Evolutionary conservation across 495 filamentous ascomycete genomes (phyloP).

Genomic region (Talaromyces proteolyticus): DNA sequence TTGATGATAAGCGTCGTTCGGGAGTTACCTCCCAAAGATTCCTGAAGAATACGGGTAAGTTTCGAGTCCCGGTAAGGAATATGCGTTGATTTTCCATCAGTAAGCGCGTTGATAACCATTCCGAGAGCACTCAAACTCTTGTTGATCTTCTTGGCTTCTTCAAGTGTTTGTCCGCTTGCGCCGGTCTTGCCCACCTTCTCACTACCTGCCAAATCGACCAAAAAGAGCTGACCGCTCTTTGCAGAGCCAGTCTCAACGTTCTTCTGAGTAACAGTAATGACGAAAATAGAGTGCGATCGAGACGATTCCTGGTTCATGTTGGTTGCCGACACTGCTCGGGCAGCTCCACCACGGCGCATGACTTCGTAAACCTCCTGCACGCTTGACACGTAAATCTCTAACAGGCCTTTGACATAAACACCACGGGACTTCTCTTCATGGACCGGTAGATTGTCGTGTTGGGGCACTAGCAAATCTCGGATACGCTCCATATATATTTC

Average conservation of each 20-base stretch:
- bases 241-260: conserved; percentile 95
- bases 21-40: conserved; percentile 94
- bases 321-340: conserved; percentile 92
- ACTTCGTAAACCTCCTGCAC: conserved; percentile 96
- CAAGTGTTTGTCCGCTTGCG: conserved; percentile 92
- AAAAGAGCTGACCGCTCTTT: conserved; percentile 92
- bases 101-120: conserved; percentile 98
- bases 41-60: conserved; percentile 93
- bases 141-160: conserved; percentile 99
- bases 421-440: conserved; percentile 96
- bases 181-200: conserved; percentile 99
- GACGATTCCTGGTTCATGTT: conserved; percentile 99
- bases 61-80: conserved; percentile 98
- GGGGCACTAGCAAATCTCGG: conserved; percentile 82
- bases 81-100: conserved; percentile 96
- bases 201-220: conserved; percentile 95
- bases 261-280: conserved; percentile 95
- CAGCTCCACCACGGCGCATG: conserved; percentile 84
- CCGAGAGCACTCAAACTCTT: conserved; percentile 96
- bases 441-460: conserved; percentile 92
- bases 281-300: conserved; percentile 96
- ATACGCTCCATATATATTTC: conserved; percentile 99
- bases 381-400: conserved; percentile 93
- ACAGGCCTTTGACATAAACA: conserved; percentile 92
- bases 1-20: conserved; percentile 97